A percentile compares a stretch with the other conserved stretches of the same genome.
These are phyloP conservation scores for Chaetomiaceae sp. DNA, from an alignment of 2,329 filamentous ascomycete genomes.

Conservation along the genomic window DNA sequence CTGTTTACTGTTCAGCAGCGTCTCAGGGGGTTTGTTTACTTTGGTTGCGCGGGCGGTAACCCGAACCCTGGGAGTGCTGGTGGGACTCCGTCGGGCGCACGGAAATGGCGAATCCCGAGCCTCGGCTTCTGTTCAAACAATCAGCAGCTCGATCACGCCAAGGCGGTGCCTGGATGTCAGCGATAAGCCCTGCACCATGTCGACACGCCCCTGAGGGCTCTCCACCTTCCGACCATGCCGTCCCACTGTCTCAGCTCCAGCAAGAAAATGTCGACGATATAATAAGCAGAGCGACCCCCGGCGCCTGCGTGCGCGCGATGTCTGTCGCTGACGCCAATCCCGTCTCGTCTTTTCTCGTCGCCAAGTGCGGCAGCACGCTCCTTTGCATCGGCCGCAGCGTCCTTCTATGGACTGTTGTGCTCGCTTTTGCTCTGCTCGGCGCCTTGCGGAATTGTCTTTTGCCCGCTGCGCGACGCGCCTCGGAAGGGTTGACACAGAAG, in stretches of 20 bases:
- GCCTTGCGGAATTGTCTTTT: slow-evolving; percentile 29
- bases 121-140: slow-evolving; percentile 6
- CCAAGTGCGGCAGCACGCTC: slow-evolving; percentile 39
- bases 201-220: background rate
- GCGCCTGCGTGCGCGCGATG: no score
- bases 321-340: slow-evolving; percentile 3
- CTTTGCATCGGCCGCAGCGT: slow-evolving; percentile 36
- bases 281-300: slow-evolving; percentile 6
- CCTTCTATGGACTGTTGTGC: slow-evolving; percentile 38
- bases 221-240: background rate
- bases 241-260: background rate
- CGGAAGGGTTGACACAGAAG: no score
- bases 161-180: background rate
- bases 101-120: slow-evolving; percentile 2
- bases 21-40: background rate
- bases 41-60: background rate
- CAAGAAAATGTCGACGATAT: slow-evolving; percentile 5
- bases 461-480: background rate
- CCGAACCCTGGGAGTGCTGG: background rate
- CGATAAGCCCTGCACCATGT: background rate
- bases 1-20: no score
- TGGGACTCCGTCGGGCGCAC: background rate
- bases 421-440: slow-evolving; percentile 32
- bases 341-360: slow-evolving; percentile 22
- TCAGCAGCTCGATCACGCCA: no score